Conservation (phyloP, 2,329 filamentous ascomycete genomes). For the Clarireedia hainanense region DNA sequence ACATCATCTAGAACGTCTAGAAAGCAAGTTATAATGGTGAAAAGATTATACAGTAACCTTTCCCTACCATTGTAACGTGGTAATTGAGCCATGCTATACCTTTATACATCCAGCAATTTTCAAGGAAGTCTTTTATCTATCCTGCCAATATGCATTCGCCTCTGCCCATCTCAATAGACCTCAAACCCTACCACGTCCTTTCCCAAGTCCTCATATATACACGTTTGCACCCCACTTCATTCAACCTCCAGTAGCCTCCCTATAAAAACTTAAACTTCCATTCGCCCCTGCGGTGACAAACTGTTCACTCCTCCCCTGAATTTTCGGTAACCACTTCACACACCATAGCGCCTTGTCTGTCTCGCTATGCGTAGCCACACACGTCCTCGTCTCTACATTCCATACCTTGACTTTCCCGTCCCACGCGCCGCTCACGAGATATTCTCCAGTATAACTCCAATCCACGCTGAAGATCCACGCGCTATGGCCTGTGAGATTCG, state of each 20-base stretch:
- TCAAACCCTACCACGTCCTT: not conserved
- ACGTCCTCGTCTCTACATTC: conserved; percentile 75
- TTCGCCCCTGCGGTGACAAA: conserved; percentile 77
- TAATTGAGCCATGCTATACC: no score
- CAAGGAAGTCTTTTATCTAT: no score
- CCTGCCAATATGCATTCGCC: no score
- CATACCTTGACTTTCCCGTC: conserved; percentile 96
- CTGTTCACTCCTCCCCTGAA: conserved; percentile 47
- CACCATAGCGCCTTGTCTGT: conserved; percentile 79
- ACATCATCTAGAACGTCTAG: no score
- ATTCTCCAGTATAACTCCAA: conserved; percentile 91
- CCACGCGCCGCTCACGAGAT: conserved; percentile 76
- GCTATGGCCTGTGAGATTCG: conserved; percentile 69
- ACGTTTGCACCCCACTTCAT: not conserved
- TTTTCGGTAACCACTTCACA: conserved; percentile 76
- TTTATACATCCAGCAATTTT: no score
- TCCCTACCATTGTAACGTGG: no score
- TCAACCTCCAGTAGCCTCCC: conserved; percentile 64
- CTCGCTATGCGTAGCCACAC: conserved; percentile 90
- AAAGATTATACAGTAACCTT: no score
- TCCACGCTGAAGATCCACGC: conserved; percentile 88
- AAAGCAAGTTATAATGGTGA: no score
- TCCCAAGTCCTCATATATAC: not conserved
- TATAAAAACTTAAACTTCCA: conserved; percentile 70
- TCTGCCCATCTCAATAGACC: not conserved